A percentile compares a stretch with the other conserved stretches of the same genome.
Conservation (phyloP, 2,329 filamentous ascomycete genomes). For the Tolypocladium tropicale region DNA sequence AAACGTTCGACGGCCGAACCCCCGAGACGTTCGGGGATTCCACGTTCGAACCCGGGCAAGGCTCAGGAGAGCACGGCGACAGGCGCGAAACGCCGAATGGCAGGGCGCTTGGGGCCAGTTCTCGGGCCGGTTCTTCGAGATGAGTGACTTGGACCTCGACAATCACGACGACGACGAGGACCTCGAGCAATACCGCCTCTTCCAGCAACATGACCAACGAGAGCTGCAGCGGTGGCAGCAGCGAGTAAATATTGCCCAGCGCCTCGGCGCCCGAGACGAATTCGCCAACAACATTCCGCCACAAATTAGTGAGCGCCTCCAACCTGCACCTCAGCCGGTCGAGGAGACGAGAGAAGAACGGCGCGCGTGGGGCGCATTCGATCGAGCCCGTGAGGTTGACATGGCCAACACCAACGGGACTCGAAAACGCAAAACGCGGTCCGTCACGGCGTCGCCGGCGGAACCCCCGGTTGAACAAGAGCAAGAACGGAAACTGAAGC, state of each 20-base stretch:
- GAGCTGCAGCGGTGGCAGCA: constrained; percentile 71
- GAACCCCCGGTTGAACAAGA: constrained; percentile 49
- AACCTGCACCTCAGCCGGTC: constrained; percentile 43
- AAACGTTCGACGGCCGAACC: constrained; percentile 18
- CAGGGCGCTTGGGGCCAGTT: constrained; percentile 72
- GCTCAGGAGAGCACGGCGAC: constrained; percentile 44
- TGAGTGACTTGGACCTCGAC: constrained; percentile 30
- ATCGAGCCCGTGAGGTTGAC: constrained; percentile 67
- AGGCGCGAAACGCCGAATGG: constrained; percentile 73
- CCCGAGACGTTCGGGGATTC: constrained; percentile 21
- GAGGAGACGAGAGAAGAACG: constrained; percentile 70
- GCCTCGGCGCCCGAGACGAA: constrained; percentile 62
- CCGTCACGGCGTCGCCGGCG: constrained; percentile 58
- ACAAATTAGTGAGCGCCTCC: constrained; percentile 51
- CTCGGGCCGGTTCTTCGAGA: constrained; percentile 51
- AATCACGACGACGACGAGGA: constrained; percentile 54
- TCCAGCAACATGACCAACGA: constrained; percentile 44
- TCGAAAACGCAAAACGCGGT: constrained; percentile 66
- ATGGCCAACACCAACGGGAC: constrained; percentile 34
- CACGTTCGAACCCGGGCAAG: constrained; percentile 45
- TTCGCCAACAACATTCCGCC: constrained; percentile 54
- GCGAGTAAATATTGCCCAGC: constrained; percentile 70
- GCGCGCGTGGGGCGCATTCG: constrained; percentile 82
- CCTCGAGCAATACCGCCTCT: constrained; percentile 41
- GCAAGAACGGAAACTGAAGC: constrained; percentile 76